Evolutionary conservation across 2,329 filamentous ascomycete species (phyloP).

Genomic region (Samsoniella hepiali): DNA sequence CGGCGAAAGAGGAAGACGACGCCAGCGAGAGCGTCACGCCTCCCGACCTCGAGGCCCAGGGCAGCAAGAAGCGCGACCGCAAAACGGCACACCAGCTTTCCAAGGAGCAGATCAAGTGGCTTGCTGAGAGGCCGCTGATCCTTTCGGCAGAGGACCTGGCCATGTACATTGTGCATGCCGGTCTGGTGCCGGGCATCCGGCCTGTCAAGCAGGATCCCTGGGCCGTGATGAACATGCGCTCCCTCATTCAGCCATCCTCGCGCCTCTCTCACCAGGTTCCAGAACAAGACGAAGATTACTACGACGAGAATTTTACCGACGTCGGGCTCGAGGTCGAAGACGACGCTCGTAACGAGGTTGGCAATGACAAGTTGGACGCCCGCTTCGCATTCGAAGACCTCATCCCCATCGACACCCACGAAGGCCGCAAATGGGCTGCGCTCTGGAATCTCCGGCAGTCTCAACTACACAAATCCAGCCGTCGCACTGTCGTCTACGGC

Average conservation of each 20-base stretch:
- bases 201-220: slow-evolving; percentile 71
- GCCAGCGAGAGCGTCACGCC: not conserved
- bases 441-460: slow-evolving; percentile 54
- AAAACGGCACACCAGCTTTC: slow-evolving; percentile 33
- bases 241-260: slow-evolving; percentile 55
- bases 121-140: slow-evolving; percentile 72
- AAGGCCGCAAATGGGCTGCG: slow-evolving; percentile 66
- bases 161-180: slow-evolving; percentile 76
- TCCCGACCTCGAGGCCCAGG: not conserved
- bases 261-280: slow-evolving; percentile 38
- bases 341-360: slow-evolving; percentile 22
- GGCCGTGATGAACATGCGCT: slow-evolving; percentile 90
- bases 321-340: slow-evolving; percentile 13
- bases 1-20: slow-evolving; percentile 4
- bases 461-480: slow-evolving; percentile 29
- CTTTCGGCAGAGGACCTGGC: slow-evolving; percentile 64
- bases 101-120: slow-evolving; percentile 63
- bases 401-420: slow-evolving; percentile 40
- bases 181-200: slow-evolving; percentile 71
- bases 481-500: slow-evolving; percentile 76
- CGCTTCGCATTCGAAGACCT: slow-evolving; percentile 23
- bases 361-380: slow-evolving; percentile 19
- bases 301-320: not conserved
- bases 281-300: slow-evolving; percentile 23
- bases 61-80: slow-evolving; percentile 11